A percentile compares a stretch with the other conserved stretches of the same genome.
These are phyloP conservation scores for Wallacemonas collosoma DNA, from an alignment of 208 protist species.

Conservation along the genomic window DNA sequence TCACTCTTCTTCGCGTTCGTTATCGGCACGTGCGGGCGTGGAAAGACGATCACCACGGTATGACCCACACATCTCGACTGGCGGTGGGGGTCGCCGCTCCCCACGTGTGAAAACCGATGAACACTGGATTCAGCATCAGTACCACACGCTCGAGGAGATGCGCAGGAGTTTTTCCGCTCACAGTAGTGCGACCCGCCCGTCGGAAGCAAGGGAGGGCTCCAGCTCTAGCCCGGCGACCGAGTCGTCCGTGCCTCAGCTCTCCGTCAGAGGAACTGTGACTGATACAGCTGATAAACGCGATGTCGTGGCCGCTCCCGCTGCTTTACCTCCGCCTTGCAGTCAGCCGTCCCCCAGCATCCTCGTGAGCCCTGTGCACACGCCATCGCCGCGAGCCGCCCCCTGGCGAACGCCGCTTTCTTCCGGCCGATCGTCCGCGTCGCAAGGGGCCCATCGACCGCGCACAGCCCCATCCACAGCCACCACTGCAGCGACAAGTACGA, in stretches of 20 bases:
- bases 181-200: slow-evolving; percentile 7
- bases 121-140: slow-evolving; percentile 21
- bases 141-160: slow-evolving; percentile 32
- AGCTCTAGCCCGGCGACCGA: too few relatives aligned
- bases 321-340: background rate
- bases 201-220: too few relatives aligned
- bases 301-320: background rate
- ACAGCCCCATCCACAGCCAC: slow-evolving; percentile 9
- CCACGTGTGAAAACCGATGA: slow-evolving; percentile 15
- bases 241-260: too few relatives aligned
- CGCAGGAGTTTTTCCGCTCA: slow-evolving; percentile 30
- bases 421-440: background rate
- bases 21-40: background rate
- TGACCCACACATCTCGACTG: background rate
- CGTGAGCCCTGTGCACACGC: slow-evolving; percentile 5
- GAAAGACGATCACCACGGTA: background rate
- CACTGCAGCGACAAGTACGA: background rate
- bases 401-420: slow-evolving; percentile 9
- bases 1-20: background rate
- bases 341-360: background rate
- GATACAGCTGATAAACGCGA: too few relatives aligned
- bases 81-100: slow-evolving; percentile 3
- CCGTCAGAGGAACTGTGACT: too few relatives aligned
- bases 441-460: background rate
- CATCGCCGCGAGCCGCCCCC: background rate